phyloP scores from a whole-genome alignment of 441 rosid species.

The Gossypium trilobum region DNA sequence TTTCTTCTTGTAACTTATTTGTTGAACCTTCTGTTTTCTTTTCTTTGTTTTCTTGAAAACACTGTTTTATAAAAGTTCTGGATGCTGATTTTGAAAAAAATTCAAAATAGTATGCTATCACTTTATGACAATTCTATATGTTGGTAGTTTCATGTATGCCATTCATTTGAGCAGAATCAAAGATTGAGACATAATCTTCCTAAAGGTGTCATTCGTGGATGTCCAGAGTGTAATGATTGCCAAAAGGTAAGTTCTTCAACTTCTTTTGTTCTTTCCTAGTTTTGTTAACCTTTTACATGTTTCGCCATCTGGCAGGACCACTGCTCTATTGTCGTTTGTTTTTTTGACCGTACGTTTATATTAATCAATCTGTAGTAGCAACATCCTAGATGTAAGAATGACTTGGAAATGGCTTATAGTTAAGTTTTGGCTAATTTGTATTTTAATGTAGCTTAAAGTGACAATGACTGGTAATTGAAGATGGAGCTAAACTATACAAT shows the following conservation, averaged over 20 bases:
- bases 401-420: neutral
- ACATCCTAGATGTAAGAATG: neutral
- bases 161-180: slow-evolving; percentile 40
- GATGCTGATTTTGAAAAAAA: slow-evolving; percentile 5
- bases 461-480: slow-evolving; percentile 7
- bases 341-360: neutral
- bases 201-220: slow-evolving; percentile 76
- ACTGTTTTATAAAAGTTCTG: neutral
- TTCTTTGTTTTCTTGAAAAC: neutral
- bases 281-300: neutral
- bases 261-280: neutral
- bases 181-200: slow-evolving; percentile 45
- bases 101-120: neutral
- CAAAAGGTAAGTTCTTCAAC: slow-evolving; percentile 58
- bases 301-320: neutral
- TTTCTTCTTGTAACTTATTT: slow-evolving; percentile 11
- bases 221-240: slow-evolving; percentile 68
- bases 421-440: slow-evolving; percentile 6
- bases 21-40: neutral
- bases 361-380: slow-evolving; percentile 2
- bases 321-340: neutral
- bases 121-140: slow-evolving; percentile 6
- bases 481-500: neutral
- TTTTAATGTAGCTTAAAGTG: neutral
- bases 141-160: slow-evolving; percentile 15